phyloP scores from a whole-genome alignment of 768 basidiomycete genomes.

The Coprinopsis cinerea region DNA sequence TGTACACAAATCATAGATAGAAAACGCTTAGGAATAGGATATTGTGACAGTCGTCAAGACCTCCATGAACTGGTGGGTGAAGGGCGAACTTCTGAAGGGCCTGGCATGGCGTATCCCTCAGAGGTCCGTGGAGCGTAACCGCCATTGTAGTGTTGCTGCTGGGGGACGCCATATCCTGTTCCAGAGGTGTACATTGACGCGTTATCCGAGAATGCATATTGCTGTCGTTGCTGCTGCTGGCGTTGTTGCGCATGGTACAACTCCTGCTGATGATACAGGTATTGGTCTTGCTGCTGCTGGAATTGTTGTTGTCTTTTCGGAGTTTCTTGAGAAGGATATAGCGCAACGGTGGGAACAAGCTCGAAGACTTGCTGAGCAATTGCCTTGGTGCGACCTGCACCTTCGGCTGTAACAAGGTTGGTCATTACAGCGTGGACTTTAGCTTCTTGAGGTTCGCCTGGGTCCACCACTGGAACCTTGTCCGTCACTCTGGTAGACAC shows the following conservation, averaged over 20 bases:
- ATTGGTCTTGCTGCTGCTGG: constrained; percentile 7
- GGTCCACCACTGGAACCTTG: constrained; percentile 45
- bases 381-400: constrained; percentile 36
- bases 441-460: constrained; percentile 64
- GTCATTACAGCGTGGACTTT: constrained; percentile 86
- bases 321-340: constrained; percentile 42
- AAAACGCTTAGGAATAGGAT: background rate
- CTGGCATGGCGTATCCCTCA: background rate
- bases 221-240: background rate
- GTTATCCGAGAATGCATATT: background rate
- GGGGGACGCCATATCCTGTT: background rate
- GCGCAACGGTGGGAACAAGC: constrained; percentile 69
- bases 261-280: constrained; percentile 3
- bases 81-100: background rate
- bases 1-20: background rate
- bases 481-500: constrained; percentile 50
- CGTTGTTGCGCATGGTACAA: background rate
- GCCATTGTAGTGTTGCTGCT: background rate
- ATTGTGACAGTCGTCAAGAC: background rate
- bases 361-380: constrained; percentile 73
- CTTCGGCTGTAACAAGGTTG: constrained; percentile 28
- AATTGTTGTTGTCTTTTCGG: constrained; percentile 5
- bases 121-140: background rate
- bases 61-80: constrained; percentile 8
- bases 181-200: background rate